Conservation (phyloP, 73 alveolate species). For the Tetrahymena thermophila region DNA sequence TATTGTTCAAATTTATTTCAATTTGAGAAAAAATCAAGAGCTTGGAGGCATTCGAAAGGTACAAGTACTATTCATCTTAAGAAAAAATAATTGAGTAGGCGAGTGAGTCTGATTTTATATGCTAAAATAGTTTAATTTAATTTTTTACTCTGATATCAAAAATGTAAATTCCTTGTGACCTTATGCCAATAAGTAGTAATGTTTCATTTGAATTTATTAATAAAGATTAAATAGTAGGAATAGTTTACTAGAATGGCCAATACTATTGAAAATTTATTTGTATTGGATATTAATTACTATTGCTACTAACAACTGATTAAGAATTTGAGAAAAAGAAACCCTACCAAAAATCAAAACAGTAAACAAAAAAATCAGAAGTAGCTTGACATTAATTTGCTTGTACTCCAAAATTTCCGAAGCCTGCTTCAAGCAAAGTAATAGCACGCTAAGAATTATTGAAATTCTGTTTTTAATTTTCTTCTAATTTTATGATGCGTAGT, state of each 20-base stretch:
- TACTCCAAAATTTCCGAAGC: not conserved
- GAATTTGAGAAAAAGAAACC: not conserved
- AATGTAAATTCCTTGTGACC: not conserved
- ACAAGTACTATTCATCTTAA: not conserved
- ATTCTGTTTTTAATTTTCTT: no score
- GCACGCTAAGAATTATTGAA: no score
- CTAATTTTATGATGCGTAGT: no score
- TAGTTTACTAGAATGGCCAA: not conserved
- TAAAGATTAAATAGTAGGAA: not conserved
- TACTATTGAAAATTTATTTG: not conserved
- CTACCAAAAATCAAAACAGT: not conserved
- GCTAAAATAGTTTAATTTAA: not conserved
- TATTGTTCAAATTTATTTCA: not conserved
- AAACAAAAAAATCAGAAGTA: not conserved
- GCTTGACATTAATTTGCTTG: not conserved
- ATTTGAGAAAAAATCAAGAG: not conserved
- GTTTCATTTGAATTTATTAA: not conserved
- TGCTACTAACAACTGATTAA: not conserved
- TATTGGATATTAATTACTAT: not conserved
- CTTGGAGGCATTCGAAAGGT: not conserved
- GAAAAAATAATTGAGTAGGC: not conserved
- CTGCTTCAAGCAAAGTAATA: not conserved
- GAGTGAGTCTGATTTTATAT: not conserved
- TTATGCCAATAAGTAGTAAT: not conserved
- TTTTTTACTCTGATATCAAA: not conserved